A percentile compares a stretch with the other conserved stretches of the same genome.
These are phyloP conservation scores for Nelumbo lutea DNA, from an alignment of 164 flowering plant species.

Conservation along the genomic window DNA sequence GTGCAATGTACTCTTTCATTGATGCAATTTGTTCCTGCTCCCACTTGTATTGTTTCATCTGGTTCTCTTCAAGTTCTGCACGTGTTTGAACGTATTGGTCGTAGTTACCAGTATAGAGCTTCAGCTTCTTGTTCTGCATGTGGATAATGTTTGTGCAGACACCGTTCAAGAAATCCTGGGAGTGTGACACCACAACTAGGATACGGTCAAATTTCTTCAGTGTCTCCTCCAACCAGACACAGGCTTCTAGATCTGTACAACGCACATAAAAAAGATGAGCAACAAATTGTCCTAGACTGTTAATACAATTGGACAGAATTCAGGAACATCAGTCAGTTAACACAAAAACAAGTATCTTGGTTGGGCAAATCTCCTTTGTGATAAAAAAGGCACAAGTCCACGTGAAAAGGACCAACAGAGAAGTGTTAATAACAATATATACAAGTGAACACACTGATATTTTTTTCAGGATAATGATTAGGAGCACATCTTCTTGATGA, in stretches of 20 bases:
- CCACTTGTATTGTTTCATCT: constrained; percentile 98
- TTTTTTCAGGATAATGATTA: too few relatives aligned
- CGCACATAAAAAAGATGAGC: background rate
- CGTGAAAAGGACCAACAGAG: background rate
- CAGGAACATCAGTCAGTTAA: too few relatives aligned
- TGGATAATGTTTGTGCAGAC: constrained; percentile 95
- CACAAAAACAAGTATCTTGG: background rate
- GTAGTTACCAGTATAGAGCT: constrained; percentile 80
- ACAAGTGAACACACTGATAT: too few relatives aligned
- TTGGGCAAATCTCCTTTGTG: too few relatives aligned
- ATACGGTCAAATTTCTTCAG: constrained; percentile 87
- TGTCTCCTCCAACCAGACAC: constrained; percentile 96
- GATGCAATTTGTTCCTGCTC: constrained; percentile 93
- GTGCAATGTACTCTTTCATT: constrained; percentile 96
- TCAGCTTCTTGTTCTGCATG: constrained; percentile 85
- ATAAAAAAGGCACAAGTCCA: too few relatives aligned
- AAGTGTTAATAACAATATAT: too few relatives aligned
- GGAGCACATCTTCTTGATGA: too few relatives aligned
- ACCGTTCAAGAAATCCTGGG: constrained; percentile 94
- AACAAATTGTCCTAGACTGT: background rate
- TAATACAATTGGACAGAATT: too few relatives aligned
- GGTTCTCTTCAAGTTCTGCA: constrained; percentile 92
- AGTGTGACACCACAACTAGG: constrained; percentile 90
- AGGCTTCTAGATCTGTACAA: constrained; percentile 85
- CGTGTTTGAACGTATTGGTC: constrained; percentile 96